Evolutionary conservation across 129 eudicot genomes (phyloP).

Genomic region (Dittrichia graveolens): DNA sequence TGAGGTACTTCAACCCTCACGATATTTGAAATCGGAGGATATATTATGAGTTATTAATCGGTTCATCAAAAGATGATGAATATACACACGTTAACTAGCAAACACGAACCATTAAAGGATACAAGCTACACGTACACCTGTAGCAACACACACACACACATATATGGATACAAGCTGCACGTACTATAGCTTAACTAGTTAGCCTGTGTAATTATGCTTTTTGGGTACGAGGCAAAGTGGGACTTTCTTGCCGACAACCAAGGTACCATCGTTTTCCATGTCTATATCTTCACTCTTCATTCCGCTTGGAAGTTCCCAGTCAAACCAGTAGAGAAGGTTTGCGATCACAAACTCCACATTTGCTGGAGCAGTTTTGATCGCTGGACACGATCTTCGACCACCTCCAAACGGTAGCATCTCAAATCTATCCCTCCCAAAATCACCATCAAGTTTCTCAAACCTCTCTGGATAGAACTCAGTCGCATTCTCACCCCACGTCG

Average conservation of each 20-base stretch:
- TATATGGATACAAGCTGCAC: too few relatives aligned
- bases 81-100: too few relatives aligned
- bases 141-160: too few relatives aligned
- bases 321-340: conserved; percentile 19
- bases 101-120: too few relatives aligned
- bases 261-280: not conserved
- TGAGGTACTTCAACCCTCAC: too few relatives aligned
- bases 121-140: too few relatives aligned
- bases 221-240: not conserved
- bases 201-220: not conserved
- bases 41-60: too few relatives aligned
- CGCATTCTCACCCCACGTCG: conserved; percentile 24
- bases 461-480: conserved; percentile 26
- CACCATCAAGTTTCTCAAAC: not conserved
- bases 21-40: too few relatives aligned
- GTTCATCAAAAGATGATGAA: too few relatives aligned
- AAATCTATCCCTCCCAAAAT: not conserved
- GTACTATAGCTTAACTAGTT: too few relatives aligned
- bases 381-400: conserved; percentile 22
- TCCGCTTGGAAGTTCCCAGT: conserved; percentile 25
- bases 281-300: conserved; percentile 4
- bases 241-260: not conserved
- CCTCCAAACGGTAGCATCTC: conserved; percentile 17
- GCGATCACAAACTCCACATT: conserved; percentile 8
- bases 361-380: not conserved